Percentiles rank a stretch among this genome's conserved stretches.
These are phyloP conservation scores for Quercus rubra DNA, from an alignment of 306 rosid species.

Conservation along the genomic window DNA sequence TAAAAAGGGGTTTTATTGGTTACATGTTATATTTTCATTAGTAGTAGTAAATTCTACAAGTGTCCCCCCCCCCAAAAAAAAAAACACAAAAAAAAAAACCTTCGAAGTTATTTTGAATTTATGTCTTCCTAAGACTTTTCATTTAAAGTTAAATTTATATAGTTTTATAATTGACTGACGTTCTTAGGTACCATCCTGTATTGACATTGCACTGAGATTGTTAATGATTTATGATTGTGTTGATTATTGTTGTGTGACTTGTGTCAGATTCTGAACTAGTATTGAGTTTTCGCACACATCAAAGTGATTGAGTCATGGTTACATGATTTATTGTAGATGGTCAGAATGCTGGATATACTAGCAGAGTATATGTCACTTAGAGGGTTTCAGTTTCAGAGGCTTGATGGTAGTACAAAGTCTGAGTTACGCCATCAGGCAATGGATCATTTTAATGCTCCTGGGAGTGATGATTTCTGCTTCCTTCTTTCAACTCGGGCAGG, in stretches of 20 bases:
- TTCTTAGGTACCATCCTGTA: too few relatives aligned
- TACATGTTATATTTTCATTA: too few relatives aligned
- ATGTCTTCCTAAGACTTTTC: neutral
- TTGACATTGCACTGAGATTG: too few relatives aligned
- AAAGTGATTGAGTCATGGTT: conserved; percentile 10
- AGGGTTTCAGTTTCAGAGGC: conserved; percentile 97
- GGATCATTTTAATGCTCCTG: conserved; percentile 99
- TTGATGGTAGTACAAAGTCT: conserved; percentile 97
- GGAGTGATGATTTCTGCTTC: conserved; percentile 98
- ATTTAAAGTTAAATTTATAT: neutral
- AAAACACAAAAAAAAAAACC: too few relatives aligned
- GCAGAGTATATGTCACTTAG: conserved; percentile 86
- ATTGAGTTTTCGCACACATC: neutral
- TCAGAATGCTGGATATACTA: conserved; percentile 92
- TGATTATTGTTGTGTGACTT: neutral
- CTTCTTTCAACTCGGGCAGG: conserved; percentile 99
- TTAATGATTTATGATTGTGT: neutral
- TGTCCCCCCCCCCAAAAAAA: too few relatives aligned
- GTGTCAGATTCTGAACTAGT: neutral
- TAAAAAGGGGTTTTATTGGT: too few relatives aligned
- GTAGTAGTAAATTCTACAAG: too few relatives aligned
- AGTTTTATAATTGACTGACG: neutral
- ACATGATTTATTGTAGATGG: conserved; percentile 69
- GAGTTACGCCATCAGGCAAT: conserved; percentile 98
- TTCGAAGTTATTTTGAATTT: neutral